These are phyloP conservation scores for Coccomyxa subellipsoidea DNA, from an alignment of 163 green algal species.

Conservation along the genomic window DNA sequence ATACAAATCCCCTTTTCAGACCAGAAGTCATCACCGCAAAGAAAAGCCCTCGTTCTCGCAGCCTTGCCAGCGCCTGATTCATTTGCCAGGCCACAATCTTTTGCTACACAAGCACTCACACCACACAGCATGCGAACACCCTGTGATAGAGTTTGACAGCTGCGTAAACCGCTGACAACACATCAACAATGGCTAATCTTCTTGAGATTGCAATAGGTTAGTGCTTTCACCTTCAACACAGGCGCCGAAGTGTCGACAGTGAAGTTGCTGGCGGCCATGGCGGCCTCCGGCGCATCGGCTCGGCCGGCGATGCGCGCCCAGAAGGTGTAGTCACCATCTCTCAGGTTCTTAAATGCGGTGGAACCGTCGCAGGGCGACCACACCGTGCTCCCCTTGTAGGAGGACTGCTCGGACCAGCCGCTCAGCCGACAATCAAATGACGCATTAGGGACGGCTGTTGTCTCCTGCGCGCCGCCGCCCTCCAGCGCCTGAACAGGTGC, in stretches of 20 bases:
- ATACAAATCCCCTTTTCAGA: neutral
- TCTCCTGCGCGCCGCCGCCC: neutral
- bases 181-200: no score
- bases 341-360: neutral
- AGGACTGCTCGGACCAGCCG: neutral
- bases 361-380: neutral
- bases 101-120: no score
- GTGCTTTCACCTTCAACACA: neutral
- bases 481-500: neutral
- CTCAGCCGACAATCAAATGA: neutral
- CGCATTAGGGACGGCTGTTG: neutral
- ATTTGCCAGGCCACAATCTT: no score
- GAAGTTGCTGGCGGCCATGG: neutral
- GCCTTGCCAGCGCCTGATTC: no score
- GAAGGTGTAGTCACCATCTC: conserved; percentile 20
- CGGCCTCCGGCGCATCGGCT: neutral
- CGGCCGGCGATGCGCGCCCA: neutral
- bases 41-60: no score
- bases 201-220: no score
- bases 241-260: neutral
- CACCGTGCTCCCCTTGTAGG: neutral
- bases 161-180: no score
- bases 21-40: no score
- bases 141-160: no score
- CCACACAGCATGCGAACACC: no score